Conservation (phyloP, 352 stramenopile species). For the Pythium plurisporium region DNA sequence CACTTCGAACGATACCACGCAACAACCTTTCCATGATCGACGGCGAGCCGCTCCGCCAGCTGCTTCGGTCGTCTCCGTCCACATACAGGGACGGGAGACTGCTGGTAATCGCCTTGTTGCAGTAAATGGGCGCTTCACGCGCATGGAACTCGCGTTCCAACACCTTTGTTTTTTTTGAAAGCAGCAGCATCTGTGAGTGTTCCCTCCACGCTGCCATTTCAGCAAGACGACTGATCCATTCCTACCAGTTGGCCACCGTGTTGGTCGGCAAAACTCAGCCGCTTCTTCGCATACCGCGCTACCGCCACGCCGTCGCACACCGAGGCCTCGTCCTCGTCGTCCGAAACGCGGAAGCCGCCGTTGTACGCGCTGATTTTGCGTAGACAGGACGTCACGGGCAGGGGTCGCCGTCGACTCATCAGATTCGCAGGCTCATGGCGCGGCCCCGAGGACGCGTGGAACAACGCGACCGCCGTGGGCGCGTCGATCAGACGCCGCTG, state of each 20-base stretch:
- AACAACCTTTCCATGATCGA: constrained; percentile 28
- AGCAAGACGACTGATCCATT: neutral
- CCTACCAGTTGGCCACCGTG: constrained; percentile 41
- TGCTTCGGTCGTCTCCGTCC: neutral
- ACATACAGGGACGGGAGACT: constrained; percentile 4
- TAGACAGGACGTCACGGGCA: constrained; percentile 25
- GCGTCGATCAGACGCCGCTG: constrained; percentile 16
- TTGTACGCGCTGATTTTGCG: constrained; percentile 51
- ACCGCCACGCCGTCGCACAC: constrained; percentile 16
- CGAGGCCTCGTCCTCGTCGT: constrained; percentile 14
- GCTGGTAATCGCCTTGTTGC: constrained; percentile 27
- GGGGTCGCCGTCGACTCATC: constrained; percentile 5
- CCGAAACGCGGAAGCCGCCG: constrained; percentile 18
- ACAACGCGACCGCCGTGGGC: constrained; percentile 14
- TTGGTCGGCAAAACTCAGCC: constrained; percentile 57
- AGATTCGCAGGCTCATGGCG: neutral
- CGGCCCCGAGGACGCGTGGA: neutral
- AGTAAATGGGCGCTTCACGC: constrained; percentile 41
- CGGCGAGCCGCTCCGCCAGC: neutral
- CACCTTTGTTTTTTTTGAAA: neutral
- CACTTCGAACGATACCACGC: constrained; percentile 7
- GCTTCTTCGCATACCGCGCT: constrained; percentile 45
- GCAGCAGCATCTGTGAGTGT: neutral
- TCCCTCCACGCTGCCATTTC: neutral
- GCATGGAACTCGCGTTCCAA: constrained; percentile 42